Evolutionary conservation across 192 early-diverging fungal species (phyloP).

Genomic region (Rhizophagus clarus): DNA sequence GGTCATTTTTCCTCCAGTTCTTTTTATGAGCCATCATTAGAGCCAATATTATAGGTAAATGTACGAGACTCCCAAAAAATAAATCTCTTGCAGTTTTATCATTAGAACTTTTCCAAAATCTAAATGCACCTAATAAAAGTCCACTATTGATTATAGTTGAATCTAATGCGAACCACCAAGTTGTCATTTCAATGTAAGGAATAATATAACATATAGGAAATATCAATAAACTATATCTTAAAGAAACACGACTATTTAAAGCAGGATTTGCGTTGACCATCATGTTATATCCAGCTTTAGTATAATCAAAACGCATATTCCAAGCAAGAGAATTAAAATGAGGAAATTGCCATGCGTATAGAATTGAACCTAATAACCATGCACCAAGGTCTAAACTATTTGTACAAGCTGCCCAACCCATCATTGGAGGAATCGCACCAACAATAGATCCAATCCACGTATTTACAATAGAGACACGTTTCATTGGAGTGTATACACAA

Average conservation of each 20-base stretch:
- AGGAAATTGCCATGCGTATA: constrained; percentile 99
- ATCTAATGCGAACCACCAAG: constrained; percentile 73
- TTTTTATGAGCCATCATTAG: constrained; percentile 92
- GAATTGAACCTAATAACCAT: constrained; percentile 74
- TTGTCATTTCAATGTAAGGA: constrained; percentile 75
- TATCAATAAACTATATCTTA: constrained; percentile 78
- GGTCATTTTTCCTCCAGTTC: constrained; percentile 35
- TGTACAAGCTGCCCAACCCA: constrained; percentile 94
- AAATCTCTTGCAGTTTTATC: constrained; percentile 83
- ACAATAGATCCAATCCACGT: constrained; percentile 96
- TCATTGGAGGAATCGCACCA: constrained; percentile 96
- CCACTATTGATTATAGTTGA: constrained; percentile 77
- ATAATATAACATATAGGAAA: constrained; percentile 66
- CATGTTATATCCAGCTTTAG: constrained; percentile 97
- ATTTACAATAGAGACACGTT: constrained; percentile 90
- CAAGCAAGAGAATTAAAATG: constrained; percentile 95
- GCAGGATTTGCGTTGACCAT: constrained; percentile 86
- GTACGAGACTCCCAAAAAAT: constrained; percentile 90
- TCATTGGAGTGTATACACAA: constrained; percentile 88
- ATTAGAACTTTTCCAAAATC: constrained; percentile 79
- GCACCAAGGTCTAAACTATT: constrained; percentile 73
- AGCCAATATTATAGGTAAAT: constrained; percentile 83
- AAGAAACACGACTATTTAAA: constrained; percentile 84
- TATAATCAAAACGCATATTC: constrained; percentile 92
- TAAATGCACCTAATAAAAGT: constrained; percentile 68